Evolutionary conservation across 2,329 filamentous ascomycete genomes (phyloP), one percentile per base, ranked within the genome.

Genomic region (Elsinoe necatrix): DNA sequence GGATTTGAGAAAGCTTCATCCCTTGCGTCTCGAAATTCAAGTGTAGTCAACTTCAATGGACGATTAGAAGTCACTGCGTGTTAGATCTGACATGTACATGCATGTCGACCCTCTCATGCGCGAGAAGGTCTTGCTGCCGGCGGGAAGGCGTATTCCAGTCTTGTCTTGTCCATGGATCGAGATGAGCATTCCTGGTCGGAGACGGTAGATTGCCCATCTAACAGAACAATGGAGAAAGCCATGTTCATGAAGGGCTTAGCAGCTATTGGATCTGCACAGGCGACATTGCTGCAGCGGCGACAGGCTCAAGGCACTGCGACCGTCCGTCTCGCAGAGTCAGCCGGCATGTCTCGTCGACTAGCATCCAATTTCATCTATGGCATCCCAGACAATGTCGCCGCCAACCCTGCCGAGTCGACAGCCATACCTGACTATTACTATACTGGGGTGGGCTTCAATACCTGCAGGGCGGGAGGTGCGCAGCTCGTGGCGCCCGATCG

Each of bases 291-390:
- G 6, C 39, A 42, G 39, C 16, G 39, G 39, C 16, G 39, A 3
- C 39, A 42, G 20, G 39, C 39, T 42, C 16, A 21, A 21, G 39
- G 39, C 20, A 42, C 39, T 16, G 39, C 39, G 6, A 42, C 61
- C 72, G 6, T 61, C 60, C 18, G 63, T 63, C 23, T 65, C 66
- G 34, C 66, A 3, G 39, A 42, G 20, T 9, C 39, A 42, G 16
- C 63, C 9, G 73, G 72, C 3, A 50, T 62, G 0, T 64, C 71
- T 4, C 56, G 64, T 43, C 68, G 73, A 51, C 62, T 71, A n/a
- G 73, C 72, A 4, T 70, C 72, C 4, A 72, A 72, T 3, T 66
- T 72, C 56, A 67, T 76, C 41, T 76, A 75, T 59, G 73, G 73
- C 11, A 70, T 74, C 34, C 71, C 71, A 1, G 69, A 73, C 55